These are phyloP conservation scores for Carex scoparia DNA, from an alignment of 176 grass and related monocot genomes.

Conservation along the genomic window DNA sequence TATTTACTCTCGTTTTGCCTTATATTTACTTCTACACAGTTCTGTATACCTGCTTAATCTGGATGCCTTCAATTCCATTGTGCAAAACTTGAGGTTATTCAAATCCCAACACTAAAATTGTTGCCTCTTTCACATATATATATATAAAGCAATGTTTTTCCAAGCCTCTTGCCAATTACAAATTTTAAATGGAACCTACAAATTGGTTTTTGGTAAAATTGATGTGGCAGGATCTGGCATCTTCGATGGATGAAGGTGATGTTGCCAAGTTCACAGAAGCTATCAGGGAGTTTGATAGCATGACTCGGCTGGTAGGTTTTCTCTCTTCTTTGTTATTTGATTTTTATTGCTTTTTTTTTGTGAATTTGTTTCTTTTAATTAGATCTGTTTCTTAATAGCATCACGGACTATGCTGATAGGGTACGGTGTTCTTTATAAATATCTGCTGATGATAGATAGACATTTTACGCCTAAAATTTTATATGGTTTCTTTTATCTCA, in stretches of 20 bases:
- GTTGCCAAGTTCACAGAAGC: constrained; percentile 81
- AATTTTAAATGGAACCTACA: neutral
- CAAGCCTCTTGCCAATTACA: neutral
- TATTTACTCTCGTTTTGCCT: neutral
- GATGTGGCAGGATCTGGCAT: constrained; percentile 66
- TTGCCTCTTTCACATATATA: neutral
- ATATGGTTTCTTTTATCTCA: neutral
- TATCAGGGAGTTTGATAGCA: constrained; percentile 94
- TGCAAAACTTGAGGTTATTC: neutral
- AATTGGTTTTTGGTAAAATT: neutral
- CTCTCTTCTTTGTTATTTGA: constrained; percentile 10
- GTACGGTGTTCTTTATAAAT: neutral
- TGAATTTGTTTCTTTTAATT: neutral
- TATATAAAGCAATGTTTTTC: neutral
- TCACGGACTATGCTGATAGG: neutral
- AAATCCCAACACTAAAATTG: neutral
- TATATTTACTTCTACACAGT: neutral
- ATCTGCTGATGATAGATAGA: neutral
- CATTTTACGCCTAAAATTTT: neutral
- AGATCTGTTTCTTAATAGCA: neutral
- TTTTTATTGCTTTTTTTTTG: neutral
- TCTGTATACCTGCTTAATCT: neutral
- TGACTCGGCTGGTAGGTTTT: constrained; percentile 81
- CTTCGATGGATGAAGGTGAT: constrained; percentile 95
- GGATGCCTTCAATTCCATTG: neutral